These are phyloP conservation scores for Metarhizium anisopliae DNA, from an alignment of 2,329 filamentous ascomycete genomes.

Conservation along the genomic window DNA sequence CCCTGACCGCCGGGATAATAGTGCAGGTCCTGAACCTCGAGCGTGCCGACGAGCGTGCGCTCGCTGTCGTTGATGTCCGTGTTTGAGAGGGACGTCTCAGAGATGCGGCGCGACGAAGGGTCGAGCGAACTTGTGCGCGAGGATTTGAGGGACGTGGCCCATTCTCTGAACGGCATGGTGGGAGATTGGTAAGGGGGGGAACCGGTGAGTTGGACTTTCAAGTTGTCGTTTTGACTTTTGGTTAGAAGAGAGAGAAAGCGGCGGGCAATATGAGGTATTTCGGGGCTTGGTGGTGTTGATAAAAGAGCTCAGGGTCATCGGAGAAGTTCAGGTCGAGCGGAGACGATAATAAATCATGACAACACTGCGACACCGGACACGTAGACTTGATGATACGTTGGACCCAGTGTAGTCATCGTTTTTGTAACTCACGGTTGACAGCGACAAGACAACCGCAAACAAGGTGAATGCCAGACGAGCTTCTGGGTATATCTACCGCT, in stretches of 20 bases:
- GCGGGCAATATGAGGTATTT: no score
- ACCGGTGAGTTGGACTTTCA: no score
- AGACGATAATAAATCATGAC: neutral
- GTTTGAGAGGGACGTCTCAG: neutral
- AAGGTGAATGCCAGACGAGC: no score
- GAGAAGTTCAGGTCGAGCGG: neutral
- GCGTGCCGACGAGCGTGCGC: conserved; percentile 1
- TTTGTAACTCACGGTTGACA: no score
- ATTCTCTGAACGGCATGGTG: conserved; percentile 5
- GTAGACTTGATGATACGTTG: no score
- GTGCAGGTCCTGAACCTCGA: neutral
- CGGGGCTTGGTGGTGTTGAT: no score
- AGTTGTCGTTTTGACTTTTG: no score
- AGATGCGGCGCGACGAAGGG: neutral
- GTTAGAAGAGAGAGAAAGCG: no score
- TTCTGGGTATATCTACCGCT: no score
- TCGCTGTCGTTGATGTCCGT: conserved; percentile 6
- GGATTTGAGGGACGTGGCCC: neutral
- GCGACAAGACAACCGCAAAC: no score
- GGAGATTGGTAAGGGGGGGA: neutral
- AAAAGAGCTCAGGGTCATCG: neutral
- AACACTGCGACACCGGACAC: neutral
- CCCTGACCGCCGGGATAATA: neutral
- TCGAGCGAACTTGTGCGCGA: neutral
- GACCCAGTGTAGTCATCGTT: no score